phyloP scores from a whole-genome alignment of 2,329 filamentous ascomycete species.

The Colletotrichum trifolii region DNA sequence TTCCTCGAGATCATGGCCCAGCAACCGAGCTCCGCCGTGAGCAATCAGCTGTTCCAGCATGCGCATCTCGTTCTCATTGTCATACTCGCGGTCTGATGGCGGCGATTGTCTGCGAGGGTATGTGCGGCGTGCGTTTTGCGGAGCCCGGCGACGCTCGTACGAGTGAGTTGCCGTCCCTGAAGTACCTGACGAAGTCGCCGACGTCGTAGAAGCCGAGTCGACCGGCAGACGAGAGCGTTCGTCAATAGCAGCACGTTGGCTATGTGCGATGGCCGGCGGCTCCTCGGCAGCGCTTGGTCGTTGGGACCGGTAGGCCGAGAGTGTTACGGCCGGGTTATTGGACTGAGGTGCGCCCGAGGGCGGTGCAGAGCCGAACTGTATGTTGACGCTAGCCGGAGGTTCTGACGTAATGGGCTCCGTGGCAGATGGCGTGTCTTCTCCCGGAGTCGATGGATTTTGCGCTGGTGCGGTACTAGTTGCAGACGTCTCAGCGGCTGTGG shows the following conservation, averaged over 20 bases:
- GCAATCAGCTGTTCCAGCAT: constrained; percentile 32
- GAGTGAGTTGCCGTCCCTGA: neutral
- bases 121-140: constrained; percentile 8
- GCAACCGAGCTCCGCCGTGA: neutral
- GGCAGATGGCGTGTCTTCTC: no score
- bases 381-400: constrained; percentile 3
- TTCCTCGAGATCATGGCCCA: constrained; percentile 42
- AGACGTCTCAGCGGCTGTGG: neutral
- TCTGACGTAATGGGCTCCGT: no score
- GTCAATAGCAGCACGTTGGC: no score
- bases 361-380: constrained; percentile 36
- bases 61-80: constrained; percentile 26
- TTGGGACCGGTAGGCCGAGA: constrained; percentile 7
- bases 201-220: neutral
- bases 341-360: constrained; percentile 24
- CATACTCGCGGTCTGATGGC: constrained; percentile 19
- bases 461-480: neutral
- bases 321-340: neutral
- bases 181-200: constrained; percentile 10
- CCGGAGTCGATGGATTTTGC: constrained; percentile 1
- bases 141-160: constrained; percentile 17
- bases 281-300: constrained; percentile 14
- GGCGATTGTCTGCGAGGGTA: constrained; percentile 25
- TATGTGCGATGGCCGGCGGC: neutral
- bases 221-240: constrained; percentile 7